These are phyloP conservation scores for Coelastrella sp. DNA, from an alignment of 139 green algal species.

Conservation along the genomic window DNA sequence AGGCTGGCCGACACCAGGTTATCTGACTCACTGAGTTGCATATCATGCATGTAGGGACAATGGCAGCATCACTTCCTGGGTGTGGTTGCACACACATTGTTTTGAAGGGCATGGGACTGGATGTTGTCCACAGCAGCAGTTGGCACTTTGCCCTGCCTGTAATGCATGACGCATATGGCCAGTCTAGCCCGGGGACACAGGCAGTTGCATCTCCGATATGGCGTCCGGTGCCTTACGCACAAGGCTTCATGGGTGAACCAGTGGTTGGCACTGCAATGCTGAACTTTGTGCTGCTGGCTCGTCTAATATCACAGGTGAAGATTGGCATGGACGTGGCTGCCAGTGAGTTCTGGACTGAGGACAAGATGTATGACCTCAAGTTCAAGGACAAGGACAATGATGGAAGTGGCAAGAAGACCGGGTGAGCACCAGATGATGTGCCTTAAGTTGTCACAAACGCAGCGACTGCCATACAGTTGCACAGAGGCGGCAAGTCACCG, in stretches of 20 bases:
- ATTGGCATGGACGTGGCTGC: slow-evolving; percentile 99
- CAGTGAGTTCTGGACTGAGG: slow-evolving; percentile 94
- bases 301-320: slow-evolving; percentile 76
- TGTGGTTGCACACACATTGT: not conserved
- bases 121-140: no score
- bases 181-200: no score
- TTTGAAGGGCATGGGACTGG: not conserved
- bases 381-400: slow-evolving; percentile 97
- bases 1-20: not conserved
- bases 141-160: no score
- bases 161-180: no score
- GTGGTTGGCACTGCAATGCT: not conserved
- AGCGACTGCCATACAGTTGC: not conserved
- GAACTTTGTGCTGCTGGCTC: not conserved
- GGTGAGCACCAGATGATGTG: slow-evolving; percentile 48
- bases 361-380: slow-evolving; percentile 97
- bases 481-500: not conserved
- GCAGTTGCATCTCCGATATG: no score
- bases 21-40: not conserved
- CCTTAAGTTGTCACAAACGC: not conserved
- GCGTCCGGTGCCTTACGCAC: no score
- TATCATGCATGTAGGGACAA: not conserved
- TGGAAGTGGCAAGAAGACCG: slow-evolving; percentile 86
- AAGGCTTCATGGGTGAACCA: no score
- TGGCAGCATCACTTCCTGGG: not conserved